These are phyloP conservation scores for Chaetomium sp. DNA, from an alignment of 2,329 filamentous ascomycete genomes.

Conservation along the genomic window DNA sequence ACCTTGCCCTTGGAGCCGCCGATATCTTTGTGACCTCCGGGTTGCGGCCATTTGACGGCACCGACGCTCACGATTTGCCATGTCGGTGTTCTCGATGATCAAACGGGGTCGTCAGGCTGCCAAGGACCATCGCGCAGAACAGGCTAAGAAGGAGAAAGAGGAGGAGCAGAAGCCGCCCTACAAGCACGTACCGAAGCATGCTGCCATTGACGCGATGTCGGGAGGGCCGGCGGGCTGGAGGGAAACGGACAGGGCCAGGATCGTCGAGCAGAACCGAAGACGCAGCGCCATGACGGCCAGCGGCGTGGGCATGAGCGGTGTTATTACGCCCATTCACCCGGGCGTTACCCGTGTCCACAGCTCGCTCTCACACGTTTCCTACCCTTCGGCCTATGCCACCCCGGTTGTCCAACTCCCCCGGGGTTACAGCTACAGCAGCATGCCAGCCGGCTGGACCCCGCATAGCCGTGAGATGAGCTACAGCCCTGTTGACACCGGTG, in stretches of 20 bases:
- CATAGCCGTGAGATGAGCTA: constrained; percentile 30
- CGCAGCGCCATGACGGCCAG: constrained; percentile 43
- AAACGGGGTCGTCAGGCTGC: constrained; percentile 47
- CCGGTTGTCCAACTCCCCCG: constrained; percentile 36
- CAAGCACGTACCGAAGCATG: constrained; percentile 56
- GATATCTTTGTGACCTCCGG: neutral
- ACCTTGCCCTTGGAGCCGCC: neutral
- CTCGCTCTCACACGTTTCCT: constrained; percentile 42
- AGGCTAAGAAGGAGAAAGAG: constrained; percentile 40
- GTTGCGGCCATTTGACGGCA: neutral
- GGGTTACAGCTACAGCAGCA: constrained; percentile 39
- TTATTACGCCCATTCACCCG: constrained; percentile 28
- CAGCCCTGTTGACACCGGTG: constrained; percentile 16
- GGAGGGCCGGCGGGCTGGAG: constrained; percentile 48
- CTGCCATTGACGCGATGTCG: constrained; percentile 50
- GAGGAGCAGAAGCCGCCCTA: constrained; percentile 43
- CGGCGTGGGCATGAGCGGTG: constrained; percentile 26
- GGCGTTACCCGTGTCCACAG: constrained; percentile 43
- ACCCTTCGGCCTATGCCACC: constrained; percentile 36
- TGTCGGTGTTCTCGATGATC: constrained; percentile 54
- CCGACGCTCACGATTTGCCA: constrained; percentile 23
- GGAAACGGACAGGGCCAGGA: constrained; percentile 39
- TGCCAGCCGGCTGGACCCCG: constrained; percentile 30
- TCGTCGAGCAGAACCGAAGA: constrained; percentile 45
- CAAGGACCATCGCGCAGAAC: constrained; percentile 46